These are phyloP conservation scores for Hemileia vastatrix DNA, from an alignment of 1,284 basidiomycete species.

Conservation along the genomic window DNA sequence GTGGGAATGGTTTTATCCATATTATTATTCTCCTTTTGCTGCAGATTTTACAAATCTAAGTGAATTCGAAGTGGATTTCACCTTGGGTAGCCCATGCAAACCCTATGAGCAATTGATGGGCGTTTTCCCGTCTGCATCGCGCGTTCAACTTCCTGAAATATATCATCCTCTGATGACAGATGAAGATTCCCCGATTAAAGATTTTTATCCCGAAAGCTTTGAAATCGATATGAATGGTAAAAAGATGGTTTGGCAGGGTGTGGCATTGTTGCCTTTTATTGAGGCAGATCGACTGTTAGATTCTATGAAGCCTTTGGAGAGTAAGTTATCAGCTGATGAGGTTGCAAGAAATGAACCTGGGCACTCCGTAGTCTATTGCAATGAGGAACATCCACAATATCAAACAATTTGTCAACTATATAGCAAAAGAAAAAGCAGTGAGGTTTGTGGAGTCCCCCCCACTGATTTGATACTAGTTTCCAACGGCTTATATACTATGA, in stretches of 20 bases:
- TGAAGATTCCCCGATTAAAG: constrained; percentile 79
- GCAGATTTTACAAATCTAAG: constrained; percentile 79
- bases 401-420: constrained; percentile 79
- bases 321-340: constrained; percentile 69
- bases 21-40: constrained; percentile 96
- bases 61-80: constrained; percentile 68
- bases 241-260: constrained; percentile 98
- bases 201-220: constrained; percentile 89
- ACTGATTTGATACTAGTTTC: constrained; percentile 3
- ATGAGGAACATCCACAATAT: constrained; percentile 72
- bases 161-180: constrained; percentile 86
- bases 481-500: constrained; percentile 23
- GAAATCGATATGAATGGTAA: constrained; percentile 99
- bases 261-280: constrained; percentile 92
- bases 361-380: constrained; percentile 72
- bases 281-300: constrained; percentile 71
- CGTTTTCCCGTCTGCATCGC: constrained; percentile 90
- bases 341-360: constrained; percentile 74
- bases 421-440: constrained; percentile 68
- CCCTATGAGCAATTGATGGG: constrained; percentile 98
- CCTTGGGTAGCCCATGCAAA: constrained; percentile 76
- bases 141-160: constrained; percentile 70
- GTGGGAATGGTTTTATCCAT: constrained; percentile 99
- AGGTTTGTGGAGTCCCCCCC: constrained; percentile 52
- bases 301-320: constrained; percentile 68